Evolutionary conservation across 352 stramenopile genomes (phyloP).

Genomic region (Pythium aquatile): DNA sequence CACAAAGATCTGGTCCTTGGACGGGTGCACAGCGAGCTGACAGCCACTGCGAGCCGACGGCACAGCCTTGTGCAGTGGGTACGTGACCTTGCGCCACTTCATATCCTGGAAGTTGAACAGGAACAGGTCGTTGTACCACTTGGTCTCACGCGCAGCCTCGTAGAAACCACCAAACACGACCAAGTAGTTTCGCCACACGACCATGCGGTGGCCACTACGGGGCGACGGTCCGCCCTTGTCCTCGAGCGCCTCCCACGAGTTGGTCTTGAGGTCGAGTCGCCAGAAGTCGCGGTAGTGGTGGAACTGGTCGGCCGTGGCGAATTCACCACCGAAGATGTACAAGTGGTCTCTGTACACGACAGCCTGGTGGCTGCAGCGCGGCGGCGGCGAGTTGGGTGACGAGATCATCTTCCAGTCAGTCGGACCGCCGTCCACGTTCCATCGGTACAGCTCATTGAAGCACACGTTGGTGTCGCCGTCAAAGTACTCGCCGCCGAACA

Average conservation of each 20-base stretch:
- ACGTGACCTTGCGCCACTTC: constrained; percentile 85
- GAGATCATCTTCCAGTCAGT: constrained; percentile 86
- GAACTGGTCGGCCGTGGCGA: constrained; percentile 96
- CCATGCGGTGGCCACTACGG: constrained; percentile 91
- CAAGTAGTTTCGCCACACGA: constrained; percentile 94
- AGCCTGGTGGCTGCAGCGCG: constrained; percentile 94
- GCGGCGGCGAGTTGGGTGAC: constrained; percentile 84
- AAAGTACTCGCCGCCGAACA: constrained; percentile 98
- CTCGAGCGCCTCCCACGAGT: constrained; percentile 93
- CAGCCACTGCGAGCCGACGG: constrained; percentile 78
- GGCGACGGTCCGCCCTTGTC: constrained; percentile 79
- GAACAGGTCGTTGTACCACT: constrained; percentile 97
- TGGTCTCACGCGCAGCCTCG: constrained; percentile 89
- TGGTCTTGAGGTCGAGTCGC: constrained; percentile 92
- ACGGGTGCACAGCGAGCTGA: constrained; percentile 78
- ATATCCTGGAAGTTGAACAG: constrained; percentile 89
- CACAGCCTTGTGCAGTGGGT: constrained; percentile 58
- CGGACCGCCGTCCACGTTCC: constrained; percentile 80
- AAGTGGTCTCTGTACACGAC: constrained; percentile 94
- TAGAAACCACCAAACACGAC: constrained; percentile 98
- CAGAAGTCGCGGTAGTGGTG: constrained; percentile 96
- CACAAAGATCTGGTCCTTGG: constrained; percentile 90
- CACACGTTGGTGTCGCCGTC: constrained; percentile 96
- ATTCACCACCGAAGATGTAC: constrained; percentile 98
- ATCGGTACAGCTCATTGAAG: constrained; percentile 96